These are phyloP conservation scores for Lenzites betulinus DNA, from an alignment of 768 basidiomycete genomes.

Conservation along the genomic window DNA sequence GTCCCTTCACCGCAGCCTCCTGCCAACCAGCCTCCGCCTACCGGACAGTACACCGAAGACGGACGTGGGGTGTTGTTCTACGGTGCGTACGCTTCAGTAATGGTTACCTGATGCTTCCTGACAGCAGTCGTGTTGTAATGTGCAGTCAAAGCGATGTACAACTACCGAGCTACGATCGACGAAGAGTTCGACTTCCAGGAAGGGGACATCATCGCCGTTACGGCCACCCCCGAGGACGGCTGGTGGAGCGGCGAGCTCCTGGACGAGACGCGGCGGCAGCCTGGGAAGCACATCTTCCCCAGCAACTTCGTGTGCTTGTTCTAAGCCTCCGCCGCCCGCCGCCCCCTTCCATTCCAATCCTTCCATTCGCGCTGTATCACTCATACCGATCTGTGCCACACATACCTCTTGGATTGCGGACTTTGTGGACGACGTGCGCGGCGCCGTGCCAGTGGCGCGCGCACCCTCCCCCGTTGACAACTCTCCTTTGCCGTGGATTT, in stretches of 20 bases:
- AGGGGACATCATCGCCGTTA: constrained; percentile 95
- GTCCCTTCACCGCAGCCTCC: constrained; percentile 54
- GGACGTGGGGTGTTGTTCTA: constrained; percentile 86
- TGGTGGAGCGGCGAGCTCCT: constrained; percentile 95
- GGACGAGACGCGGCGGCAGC: constrained; percentile 71
- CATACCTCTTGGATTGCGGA: not conserved
- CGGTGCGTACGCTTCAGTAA: constrained; percentile 49
- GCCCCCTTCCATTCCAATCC: not conserved
- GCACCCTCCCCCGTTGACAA: not conserved
- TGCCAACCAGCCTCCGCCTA: constrained; percentile 44
- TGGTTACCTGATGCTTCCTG: not conserved
- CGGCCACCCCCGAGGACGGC: constrained; percentile 90
- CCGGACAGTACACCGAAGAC: constrained; percentile 79
- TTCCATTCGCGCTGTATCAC: not conserved
- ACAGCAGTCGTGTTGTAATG: not conserved
- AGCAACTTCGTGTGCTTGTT: constrained; percentile 88
- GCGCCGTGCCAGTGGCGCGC: not conserved
- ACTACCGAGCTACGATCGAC: constrained; percentile 80
- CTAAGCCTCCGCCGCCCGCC: constrained; percentile 32
- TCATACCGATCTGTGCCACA: not conserved
- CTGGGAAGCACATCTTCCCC: constrained; percentile 79
- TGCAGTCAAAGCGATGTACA: constrained; percentile 86
- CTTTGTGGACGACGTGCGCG: not conserved
- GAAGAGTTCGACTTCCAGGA: constrained; percentile 97
- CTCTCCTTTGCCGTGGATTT: not conserved